Base-by-base conservation (phyloP, 2,329 filamentous ascomycete genomes). In the Claviceps cyperi region DNA sequence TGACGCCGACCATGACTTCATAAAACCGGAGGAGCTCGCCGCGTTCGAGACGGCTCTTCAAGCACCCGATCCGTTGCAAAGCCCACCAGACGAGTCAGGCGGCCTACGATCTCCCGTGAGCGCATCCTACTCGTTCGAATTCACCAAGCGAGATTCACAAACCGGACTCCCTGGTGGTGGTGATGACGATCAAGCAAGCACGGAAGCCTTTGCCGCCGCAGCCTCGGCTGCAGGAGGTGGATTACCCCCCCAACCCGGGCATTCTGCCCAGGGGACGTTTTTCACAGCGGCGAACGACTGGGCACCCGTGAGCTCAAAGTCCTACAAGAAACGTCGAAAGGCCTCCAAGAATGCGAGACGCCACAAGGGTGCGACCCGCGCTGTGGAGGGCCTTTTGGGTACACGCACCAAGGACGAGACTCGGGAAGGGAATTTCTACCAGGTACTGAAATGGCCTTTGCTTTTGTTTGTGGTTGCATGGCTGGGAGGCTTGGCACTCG, bases 281-380 rank as follows among this genome's bases (percentile, higher is more conserved):
- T 87, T 97, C 59, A 86, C 87, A 3, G 91, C 92, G 40, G 80
- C 94, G 62, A 94, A 94, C 64, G 92, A 98, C 71, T 98, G 92
- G 92, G 83, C 86, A 15, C 92, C 92, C 0, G 80, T 97, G 13
- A 83, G 85, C 57, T 80, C 91, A 62, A 81, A 77, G 51, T 75
- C 90, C 21, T 62, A 69, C 58, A 46, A 43, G n/a, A 58, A 58
- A 14, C 55, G 54, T 48, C 71, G 66, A 60, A 62, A 65, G 60
- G 64, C 58, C 60, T 67, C 54, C 69, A 54, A 59, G 52, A 66
- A 61, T 53, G 40, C 40, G 1, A 46, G 36, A 44, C 47, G 49
- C 19, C 63, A 60, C 58, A 67, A 60, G 51, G 62, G 69, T 38
- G 63, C 58, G 37, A 60, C 59, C 51, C 73, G 70, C 32, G 60